Conservation (phyloP, 768 basidiomycete species). For the Boletus sensibilis region DNA sequence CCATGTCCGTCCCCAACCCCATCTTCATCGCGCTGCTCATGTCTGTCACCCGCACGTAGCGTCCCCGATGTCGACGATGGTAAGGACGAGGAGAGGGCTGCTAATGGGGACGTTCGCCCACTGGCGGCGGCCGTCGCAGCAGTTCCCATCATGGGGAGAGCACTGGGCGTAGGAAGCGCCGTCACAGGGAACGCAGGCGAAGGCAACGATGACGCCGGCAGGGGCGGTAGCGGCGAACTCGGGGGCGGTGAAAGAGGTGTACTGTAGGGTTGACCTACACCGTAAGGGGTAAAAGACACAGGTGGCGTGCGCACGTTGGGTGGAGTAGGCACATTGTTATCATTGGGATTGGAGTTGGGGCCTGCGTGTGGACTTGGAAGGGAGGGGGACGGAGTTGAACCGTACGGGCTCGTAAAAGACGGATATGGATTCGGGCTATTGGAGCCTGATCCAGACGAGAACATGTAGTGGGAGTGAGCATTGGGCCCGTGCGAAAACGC, state of each 20-base stretch:
- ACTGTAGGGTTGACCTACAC: neutral
- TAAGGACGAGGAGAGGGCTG: conserved; percentile 9
- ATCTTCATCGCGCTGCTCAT: neutral
- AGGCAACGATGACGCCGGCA: conserved; percentile 15
- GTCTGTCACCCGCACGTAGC: neutral
- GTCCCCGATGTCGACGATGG: conserved; percentile 5
- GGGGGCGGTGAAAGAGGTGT: conserved; percentile 26
- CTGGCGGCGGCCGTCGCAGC: conserved; percentile 16
- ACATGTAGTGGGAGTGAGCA: conserved; percentile 19
- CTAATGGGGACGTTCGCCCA: conserved; percentile 20
- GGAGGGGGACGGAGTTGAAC: conserved; percentile 1
- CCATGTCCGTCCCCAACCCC: neutral
- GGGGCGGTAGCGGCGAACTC: conserved; percentile 21
- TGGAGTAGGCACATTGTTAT: neutral
- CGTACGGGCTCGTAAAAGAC: neutral
- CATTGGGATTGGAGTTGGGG: neutral
- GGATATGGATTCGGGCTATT: conserved; percentile 2
- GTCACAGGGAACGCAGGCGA: conserved; percentile 8
- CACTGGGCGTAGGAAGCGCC: neutral
- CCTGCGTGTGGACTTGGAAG: neutral
- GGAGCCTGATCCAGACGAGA: conserved; percentile 13
- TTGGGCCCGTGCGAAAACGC: conserved; percentile 1
- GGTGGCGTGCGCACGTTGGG: conserved; percentile 12
- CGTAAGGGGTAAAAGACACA: neutral
- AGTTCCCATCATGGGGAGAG: neutral